Conservation (phyloP, 371 early-diverging fungal species). For the Smittium culicis region DNA sequence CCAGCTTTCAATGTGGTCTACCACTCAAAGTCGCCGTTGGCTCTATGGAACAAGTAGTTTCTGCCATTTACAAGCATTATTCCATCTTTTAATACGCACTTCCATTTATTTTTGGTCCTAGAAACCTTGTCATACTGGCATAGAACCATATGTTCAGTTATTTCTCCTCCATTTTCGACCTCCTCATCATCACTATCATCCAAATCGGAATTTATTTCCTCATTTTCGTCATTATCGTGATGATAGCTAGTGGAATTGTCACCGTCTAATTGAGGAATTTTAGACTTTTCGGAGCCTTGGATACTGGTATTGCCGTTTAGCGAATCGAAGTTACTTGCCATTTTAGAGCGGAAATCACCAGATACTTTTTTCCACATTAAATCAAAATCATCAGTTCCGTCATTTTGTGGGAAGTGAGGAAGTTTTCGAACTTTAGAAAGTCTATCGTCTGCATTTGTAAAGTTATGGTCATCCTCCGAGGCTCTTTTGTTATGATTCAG, state of each 20-base stretch:
- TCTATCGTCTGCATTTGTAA: background rate
- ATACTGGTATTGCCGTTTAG: background rate
- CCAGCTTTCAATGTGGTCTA: too few relatives aligned
- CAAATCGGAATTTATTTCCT: conserved; percentile 72
- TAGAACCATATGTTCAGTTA: conserved; percentile 70
- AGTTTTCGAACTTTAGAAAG: background rate
- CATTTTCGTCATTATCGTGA: too few relatives aligned
- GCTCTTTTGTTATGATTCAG: background rate
- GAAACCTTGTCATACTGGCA: conserved; percentile 93
- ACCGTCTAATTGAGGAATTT: conserved; percentile 14
- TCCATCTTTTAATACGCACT: conserved; percentile 88
- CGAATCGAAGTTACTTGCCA: background rate
- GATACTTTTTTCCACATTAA: background rate
- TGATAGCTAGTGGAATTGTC: too few relatives aligned
- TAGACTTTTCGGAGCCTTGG: background rate
- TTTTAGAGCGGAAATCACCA: background rate
- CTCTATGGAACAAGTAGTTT: conserved; percentile 85
- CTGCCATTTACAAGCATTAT: conserved; percentile 85
- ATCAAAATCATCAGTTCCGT: background rate
- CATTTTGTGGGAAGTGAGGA: background rate
- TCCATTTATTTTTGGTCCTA: conserved; percentile 95
- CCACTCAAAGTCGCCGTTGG: conserved; percentile 92
- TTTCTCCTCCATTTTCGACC: conserved; percentile 62
- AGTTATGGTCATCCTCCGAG: background rate
- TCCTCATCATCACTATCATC: conserved; percentile 64